Evolutionary conservation across 176 grass and related monocot genomes (phyloP).

Genomic region (Musa itinerans): DNA sequence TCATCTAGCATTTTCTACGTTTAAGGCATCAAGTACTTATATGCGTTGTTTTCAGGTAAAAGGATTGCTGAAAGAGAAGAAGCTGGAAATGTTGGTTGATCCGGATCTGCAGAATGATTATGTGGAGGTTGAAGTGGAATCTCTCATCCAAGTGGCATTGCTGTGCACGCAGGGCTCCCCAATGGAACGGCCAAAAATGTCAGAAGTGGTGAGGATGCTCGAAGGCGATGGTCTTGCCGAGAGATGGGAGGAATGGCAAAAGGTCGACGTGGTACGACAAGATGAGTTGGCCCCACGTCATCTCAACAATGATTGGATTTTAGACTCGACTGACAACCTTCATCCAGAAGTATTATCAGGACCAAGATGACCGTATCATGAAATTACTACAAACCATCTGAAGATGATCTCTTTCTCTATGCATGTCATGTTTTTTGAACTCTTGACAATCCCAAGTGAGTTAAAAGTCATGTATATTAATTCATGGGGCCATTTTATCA

Average conservation of each 20-base stretch:
- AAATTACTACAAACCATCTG: neutral
- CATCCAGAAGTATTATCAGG: neutral
- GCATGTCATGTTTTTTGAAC: neutral
- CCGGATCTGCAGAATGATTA: conserved; percentile 6
- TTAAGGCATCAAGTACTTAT: no score
- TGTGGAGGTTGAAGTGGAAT: conserved; percentile 1
- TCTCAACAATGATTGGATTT: conserved; percentile 1
- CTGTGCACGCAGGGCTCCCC: conserved; percentile 1
- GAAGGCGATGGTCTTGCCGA: conserved; percentile 10
- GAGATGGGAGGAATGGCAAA: conserved; percentile 15
- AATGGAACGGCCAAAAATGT: conserved; percentile 10
- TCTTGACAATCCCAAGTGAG: neutral
- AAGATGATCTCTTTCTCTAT: neutral
- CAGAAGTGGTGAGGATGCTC: conserved; percentile 7
- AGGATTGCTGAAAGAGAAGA: conserved; percentile 8
- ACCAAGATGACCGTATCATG: neutral
- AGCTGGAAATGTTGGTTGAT: conserved; percentile 12
- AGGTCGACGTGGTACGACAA: conserved; percentile 3
- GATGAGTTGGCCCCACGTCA: conserved; percentile 5
- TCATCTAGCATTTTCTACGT: no score
- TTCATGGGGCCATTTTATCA: neutral
- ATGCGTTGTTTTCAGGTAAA: neutral
- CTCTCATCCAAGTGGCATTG: conserved; percentile 4
- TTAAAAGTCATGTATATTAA: conserved; percentile 1
- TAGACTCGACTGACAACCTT: conserved; percentile 7